These are phyloP conservation scores for Talaromyces sp. DNA, from an alignment of 2,329 filamentous ascomycete genomes.

Conservation along the genomic window DNA sequence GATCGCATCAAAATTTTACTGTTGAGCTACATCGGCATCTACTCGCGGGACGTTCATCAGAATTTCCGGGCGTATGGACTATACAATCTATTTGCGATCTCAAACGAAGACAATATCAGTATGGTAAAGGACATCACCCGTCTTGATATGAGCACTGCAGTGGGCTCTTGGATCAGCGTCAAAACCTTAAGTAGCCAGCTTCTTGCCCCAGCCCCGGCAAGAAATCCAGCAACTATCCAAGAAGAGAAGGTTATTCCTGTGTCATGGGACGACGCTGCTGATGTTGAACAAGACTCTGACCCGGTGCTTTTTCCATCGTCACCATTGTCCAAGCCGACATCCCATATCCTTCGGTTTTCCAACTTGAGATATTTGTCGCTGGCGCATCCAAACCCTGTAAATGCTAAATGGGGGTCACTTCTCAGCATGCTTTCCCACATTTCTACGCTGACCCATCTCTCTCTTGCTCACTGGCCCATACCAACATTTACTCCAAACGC, in stretches of 20 bases:
- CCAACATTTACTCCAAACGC: conserved; percentile 52
- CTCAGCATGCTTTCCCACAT: conserved; percentile 50
- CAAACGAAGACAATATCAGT: conserved; percentile 19
- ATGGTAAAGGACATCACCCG: conserved; percentile 42
- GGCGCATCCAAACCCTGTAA: conserved; percentile 42
- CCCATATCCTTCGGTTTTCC: conserved; percentile 39
- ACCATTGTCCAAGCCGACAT: conserved; percentile 19
- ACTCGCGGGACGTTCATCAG: conserved; percentile 40
- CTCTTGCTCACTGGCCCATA: conserved; percentile 58
- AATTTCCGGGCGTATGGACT: conserved; percentile 41
- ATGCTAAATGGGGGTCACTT: conserved; percentile 53
- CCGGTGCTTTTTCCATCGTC: neutral
- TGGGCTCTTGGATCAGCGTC: conserved; percentile 47
- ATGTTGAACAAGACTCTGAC: conserved; percentile 11
- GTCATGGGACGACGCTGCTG: conserved; percentile 38
- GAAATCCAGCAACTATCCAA: conserved; percentile 2
- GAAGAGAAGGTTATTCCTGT: conserved; percentile 22
- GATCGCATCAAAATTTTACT: conserved; percentile 48
- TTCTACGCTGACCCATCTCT: conserved; percentile 58
- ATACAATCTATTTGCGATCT: conserved; percentile 45
- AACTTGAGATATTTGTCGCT: conserved; percentile 57
- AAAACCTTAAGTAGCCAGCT: conserved; percentile 45
- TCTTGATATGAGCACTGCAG: conserved; percentile 50
- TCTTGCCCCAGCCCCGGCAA: conserved; percentile 20
- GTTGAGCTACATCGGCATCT: conserved; percentile 53